Evolutionary conservation across 805 yeast genomes (phyloP), one percentile per base, ranked within the genome.

Genomic region (Candida maesae): DNA sequence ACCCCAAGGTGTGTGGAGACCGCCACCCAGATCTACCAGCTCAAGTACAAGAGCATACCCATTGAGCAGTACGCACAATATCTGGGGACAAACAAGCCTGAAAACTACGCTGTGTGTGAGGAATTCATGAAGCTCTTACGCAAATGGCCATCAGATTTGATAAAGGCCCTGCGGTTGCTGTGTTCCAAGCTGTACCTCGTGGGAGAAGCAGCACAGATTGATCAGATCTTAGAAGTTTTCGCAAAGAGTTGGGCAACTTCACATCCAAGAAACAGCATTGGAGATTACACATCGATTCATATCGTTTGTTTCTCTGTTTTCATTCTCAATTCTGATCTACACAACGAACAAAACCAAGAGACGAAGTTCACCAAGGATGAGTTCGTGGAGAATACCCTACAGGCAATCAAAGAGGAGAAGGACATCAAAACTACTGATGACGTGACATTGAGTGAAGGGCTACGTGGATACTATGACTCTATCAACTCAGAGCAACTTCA

Each of bases 141-240:
- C 30, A 74, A 74, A 39, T 63, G 72, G 59, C 70, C 71, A 35
- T 52, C 66, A n/a, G 74, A 76, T 42, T 62, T 87, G 34, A 63
- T 85, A 31, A 59, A 61, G 2, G 68, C 88, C 1, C 68, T 88
- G 14, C 65, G 88, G 24, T 60, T 61, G 33, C 64, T 87, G 24
- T 86, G 95, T 50, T 70, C 73, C 28, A 75, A 71, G 49, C 56
- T 87, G n/a, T 83, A 81, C 61, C 70, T 88, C 52, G 78, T 78
- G 54, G 95, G 91, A 6, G 95, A 88, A 62, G 79, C 93, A 3
- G 90, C 84, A 52, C 84, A 82, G 53, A 78, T 87, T 38, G 93
- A 86, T 60, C 71, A 85, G 36, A 73, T 87, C 23, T 64, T 88
- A 41, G 81, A 83, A 33, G 71, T 80, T 3, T 81, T 85, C 55